Evolutionary conservation across 2,329 filamentous ascomycete genomes (phyloP).

Genomic region (Fusarium sterilihyphosum): DNA sequence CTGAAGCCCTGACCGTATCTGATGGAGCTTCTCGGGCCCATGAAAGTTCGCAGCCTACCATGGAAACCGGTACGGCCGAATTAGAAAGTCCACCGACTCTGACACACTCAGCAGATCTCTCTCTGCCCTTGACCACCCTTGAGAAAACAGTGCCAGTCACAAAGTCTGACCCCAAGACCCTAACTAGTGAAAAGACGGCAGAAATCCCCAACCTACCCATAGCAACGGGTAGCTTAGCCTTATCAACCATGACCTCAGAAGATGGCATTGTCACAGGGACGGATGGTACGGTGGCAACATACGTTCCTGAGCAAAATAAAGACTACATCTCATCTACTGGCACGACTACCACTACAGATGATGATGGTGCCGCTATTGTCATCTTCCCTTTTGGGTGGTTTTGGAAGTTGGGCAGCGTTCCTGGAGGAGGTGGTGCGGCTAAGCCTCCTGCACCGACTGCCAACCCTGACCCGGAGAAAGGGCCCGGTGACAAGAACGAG

Average conservation of each 20-base stretch:
- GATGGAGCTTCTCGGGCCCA: background rate
- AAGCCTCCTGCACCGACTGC: background rate
- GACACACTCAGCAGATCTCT: background rate
- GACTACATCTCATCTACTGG: background rate
- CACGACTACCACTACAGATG: background rate
- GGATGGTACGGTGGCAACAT: background rate
- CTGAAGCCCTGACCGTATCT: background rate
- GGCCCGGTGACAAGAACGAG: background rate
- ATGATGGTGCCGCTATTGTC: background rate
- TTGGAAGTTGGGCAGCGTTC: background rate
- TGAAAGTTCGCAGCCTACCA: background rate
- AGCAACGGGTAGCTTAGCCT: background rate
- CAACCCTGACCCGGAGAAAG: background rate
- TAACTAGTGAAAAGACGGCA: background rate
- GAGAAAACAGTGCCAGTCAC: background rate
- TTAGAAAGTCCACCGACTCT: no score
- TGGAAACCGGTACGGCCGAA: no score
- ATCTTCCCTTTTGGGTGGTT: background rate
- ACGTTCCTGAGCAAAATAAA: background rate
- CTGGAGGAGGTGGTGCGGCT: background rate
- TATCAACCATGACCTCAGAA: background rate
- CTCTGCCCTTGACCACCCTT: background rate
- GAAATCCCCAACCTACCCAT: background rate
- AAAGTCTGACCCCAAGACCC: background rate
- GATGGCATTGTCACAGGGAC: background rate